A percentile compares a stretch with the other conserved stretches of the same genome.
These are phyloP conservation scores for Tulasnella sp. DNA, from an alignment of 768 basidiomycete species.

Conservation along the genomic window DNA sequence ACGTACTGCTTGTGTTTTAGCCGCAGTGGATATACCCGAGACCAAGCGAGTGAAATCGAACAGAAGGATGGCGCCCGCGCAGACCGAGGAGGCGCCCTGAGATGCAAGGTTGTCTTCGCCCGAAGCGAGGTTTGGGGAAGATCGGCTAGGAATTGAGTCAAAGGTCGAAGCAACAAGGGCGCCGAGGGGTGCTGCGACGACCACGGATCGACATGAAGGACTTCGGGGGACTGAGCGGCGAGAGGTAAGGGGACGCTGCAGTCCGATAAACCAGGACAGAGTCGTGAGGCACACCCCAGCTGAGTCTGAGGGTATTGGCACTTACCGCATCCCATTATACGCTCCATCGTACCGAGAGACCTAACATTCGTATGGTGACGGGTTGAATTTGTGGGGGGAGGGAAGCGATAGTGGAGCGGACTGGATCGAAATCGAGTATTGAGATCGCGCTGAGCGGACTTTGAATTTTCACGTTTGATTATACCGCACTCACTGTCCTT, in stretches of 20 bases:
- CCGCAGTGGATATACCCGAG: slow-evolving; percentile 45
- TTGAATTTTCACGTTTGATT: no score
- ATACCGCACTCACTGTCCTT: no score
- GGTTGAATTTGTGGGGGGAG: no score
- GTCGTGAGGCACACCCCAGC: slow-evolving; percentile 40
- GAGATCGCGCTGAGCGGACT: no score
- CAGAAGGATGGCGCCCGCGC: slow-evolving; percentile 70
- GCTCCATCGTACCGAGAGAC: slow-evolving; percentile 87
- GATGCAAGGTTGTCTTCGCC: slow-evolving; percentile 84
- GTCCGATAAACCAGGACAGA: slow-evolving; percentile 32
- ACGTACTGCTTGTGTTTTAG: slow-evolving; percentile 8
- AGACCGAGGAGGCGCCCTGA: slow-evolving; percentile 62
- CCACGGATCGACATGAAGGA: slow-evolving; percentile 84
- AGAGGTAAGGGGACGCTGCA: slow-evolving; percentile 72
- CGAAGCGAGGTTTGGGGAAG: slow-evolving; percentile 75
- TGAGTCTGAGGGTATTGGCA: neutral
- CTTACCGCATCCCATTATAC: slow-evolving; percentile 85
- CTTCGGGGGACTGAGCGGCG: slow-evolving; percentile 83
- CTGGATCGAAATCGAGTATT: no score
- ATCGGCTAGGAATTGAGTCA: slow-evolving; percentile 88
- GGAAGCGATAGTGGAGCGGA: slow-evolving; percentile 53
- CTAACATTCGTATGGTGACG: slow-evolving; percentile 58
- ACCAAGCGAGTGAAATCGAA: slow-evolving; percentile 77
- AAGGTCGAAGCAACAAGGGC: slow-evolving; percentile 87
- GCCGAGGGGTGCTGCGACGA: slow-evolving; percentile 86